Conservation (phyloP, 106 monocot species). For the Vanilla planifolia region DNA sequence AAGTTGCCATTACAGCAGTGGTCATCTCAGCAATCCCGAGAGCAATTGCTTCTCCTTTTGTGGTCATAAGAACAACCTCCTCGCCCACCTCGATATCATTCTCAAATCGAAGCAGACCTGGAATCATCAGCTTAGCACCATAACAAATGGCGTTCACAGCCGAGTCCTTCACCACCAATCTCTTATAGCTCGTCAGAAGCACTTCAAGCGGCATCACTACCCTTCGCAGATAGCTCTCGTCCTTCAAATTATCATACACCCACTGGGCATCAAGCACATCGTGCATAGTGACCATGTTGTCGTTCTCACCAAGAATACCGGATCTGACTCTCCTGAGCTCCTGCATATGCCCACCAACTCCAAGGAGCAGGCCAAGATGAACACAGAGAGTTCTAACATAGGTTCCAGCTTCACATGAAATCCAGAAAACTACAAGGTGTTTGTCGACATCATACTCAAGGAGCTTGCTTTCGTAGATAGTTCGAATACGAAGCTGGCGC, state of each 20-base stretch:
- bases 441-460: conserved; percentile 69
- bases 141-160: conserved; percentile 95
- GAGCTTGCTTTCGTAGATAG: conserved; percentile 89
- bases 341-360: conserved; percentile 92
- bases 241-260: conserved; percentile 61
- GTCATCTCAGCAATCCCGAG: conserved; percentile 94
- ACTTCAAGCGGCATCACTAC: conserved; percentile 87
- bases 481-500: conserved; percentile 73
- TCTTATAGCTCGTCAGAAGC: conserved; percentile 84
- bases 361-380: conserved; percentile 71
- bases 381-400: conserved; percentile 88
- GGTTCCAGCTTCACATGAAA: conserved; percentile 88
- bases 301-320: conserved; percentile 79
- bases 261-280: conserved; percentile 87
- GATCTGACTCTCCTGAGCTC: conserved; percentile 86
- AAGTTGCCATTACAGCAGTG: conserved; percentile 90
- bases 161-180: conserved; percentile 88
- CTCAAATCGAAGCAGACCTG: conserved; percentile 80
- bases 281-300: conserved; percentile 98
- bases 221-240: conserved; percentile 71
- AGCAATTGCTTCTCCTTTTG: conserved; percentile 89
- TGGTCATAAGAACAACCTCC: conserved; percentile 91
- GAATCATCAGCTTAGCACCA: conserved; percentile 91
- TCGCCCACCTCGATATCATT: conserved; percentile 88
- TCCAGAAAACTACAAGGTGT: conserved; percentile 88